Evolutionary conservation across 352 stramenopile genomes (phyloP).

Genomic region (Globisporangium takayamanum): DNA sequence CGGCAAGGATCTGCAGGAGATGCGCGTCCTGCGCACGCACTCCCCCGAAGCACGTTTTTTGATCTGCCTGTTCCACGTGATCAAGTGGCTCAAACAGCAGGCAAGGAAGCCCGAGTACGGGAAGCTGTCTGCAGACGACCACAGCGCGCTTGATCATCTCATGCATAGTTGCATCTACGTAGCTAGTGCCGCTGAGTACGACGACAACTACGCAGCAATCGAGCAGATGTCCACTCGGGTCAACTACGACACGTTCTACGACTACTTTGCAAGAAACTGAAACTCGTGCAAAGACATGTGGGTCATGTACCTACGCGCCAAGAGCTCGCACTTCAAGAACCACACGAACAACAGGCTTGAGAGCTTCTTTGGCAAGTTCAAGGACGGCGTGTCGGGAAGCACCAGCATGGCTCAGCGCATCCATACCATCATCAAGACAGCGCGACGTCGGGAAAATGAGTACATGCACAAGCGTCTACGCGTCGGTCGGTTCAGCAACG

Average conservation of each 20-base stretch:
- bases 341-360: constrained; percentile 19
- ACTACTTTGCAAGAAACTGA: constrained; percentile 23
- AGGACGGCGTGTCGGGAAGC: not conserved
- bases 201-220: not conserved
- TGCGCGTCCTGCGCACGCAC: constrained; percentile 10
- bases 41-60: constrained; percentile 13
- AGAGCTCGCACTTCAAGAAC: constrained; percentile 15
- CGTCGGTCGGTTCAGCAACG: constrained; percentile 9
- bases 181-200: not conserved
- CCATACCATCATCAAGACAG: not conserved
- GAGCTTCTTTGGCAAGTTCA: constrained; percentile 13
- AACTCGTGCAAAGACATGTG: constrained; percentile 20
- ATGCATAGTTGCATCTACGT: constrained; percentile 13
- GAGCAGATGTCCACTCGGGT: not conserved
- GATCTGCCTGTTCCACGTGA: constrained; percentile 22
- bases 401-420: constrained; percentile 14
- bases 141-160: not conserved
- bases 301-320: constrained; percentile 11
- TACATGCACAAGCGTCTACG: constrained; percentile 7
- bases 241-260: constrained; percentile 1
- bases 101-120: constrained; percentile 11
- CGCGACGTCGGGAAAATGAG: constrained; percentile 4
- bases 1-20: constrained; percentile 26
- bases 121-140: constrained; percentile 9
- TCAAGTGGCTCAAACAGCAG: constrained; percentile 16